These are phyloP conservation scores for Pseudotulostoma volvatum DNA, from an alignment of 495 filamentous ascomycete genomes.

Conservation along the genomic window DNA sequence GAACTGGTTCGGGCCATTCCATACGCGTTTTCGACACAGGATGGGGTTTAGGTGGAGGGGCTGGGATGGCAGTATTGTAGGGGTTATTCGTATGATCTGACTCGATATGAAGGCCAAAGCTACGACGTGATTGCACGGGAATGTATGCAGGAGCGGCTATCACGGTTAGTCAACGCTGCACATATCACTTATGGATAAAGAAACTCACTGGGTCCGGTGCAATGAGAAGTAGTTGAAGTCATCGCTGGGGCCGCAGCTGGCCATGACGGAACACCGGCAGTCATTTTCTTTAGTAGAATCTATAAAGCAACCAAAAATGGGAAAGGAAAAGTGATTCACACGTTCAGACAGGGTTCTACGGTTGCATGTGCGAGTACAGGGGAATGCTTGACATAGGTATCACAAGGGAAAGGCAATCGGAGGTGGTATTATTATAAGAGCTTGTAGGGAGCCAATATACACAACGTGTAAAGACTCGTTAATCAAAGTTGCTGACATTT, in stretches of 20 bases:
- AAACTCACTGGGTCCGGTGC: constrained; percentile 20
- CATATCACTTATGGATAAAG: neutral
- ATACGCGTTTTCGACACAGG: constrained; percentile 27
- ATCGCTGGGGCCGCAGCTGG: constrained; percentile 22
- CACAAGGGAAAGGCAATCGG: too few relatives aligned
- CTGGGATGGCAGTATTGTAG: constrained; percentile 9
- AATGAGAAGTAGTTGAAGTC: constrained; percentile 12
- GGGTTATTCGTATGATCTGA: constrained; percentile 11
- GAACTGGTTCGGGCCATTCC: constrained; percentile 61
- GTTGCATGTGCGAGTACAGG: neutral
- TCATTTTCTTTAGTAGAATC: constrained; percentile 17
- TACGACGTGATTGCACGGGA: constrained; percentile 35
- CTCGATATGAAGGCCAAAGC: constrained; percentile 15
- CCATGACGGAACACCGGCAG: constrained; percentile 28
- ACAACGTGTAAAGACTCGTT: too few relatives aligned
- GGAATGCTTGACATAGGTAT: neutral
- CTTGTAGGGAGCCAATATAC: too few relatives aligned
- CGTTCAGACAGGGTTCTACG: constrained; percentile 3
- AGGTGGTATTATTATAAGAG: too few relatives aligned
- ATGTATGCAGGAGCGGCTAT: constrained; percentile 32
- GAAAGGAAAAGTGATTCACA: constrained; percentile 3
- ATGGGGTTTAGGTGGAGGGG: constrained; percentile 5
- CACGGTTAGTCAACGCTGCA: constrained; percentile 4
- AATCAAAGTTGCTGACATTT: too few relatives aligned
- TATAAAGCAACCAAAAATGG: constrained; percentile 4